Evolutionary conservation across 192 early-diverging fungal species (phyloP), one percentile per base, ranked within the genome.

Genomic region (Funneliformis geosporum): DNA sequence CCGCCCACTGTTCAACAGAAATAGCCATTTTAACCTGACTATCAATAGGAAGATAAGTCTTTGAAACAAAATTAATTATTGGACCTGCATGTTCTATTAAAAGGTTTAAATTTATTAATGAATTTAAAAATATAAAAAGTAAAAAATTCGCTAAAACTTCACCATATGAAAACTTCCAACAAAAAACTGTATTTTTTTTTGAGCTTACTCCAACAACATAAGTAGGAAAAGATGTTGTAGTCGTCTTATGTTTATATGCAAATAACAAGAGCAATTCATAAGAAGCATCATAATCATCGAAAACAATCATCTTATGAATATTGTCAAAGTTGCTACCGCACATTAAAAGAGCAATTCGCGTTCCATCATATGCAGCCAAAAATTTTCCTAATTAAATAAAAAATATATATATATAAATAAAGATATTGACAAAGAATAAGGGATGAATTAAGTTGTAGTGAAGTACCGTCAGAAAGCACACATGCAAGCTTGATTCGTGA

Each of bases 221-320:
- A 27, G 60, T 61, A 47, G 21, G 39, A 43, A 9, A 50, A 8
- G 11, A 65, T 9, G 61, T 16, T 9, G n/a, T n/a, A 62, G 16
- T 23, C 18, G 10, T 46, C 18, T 18, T 25, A 65, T 65, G 39
- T 76, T 76, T 23, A 65, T 65, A 76, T 4, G 60, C 7, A 44
- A 66, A 76, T 65, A 76, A 46, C n/a, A 65, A 76, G 11, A 33
- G 33, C 39, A 76, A 25, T 27, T 76, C 75, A 64, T 42, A 76
- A 23, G 21, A 44, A 7, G 75, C 42, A 47, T 76, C 75, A 44
- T 76, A 76, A 14, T 46, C 61, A 40, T 76, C 43, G 23, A 76
- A 40, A 3, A 61, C 21, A 28, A 61, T 18, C 8, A 62, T 76
- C 28, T 76, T 39, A 76, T 6, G 5, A 44, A 40, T 65, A 66